Evolutionary conservation across 2,329 filamentous ascomycete species (phyloP).

Genomic region (Oidium heveae): DNA sequence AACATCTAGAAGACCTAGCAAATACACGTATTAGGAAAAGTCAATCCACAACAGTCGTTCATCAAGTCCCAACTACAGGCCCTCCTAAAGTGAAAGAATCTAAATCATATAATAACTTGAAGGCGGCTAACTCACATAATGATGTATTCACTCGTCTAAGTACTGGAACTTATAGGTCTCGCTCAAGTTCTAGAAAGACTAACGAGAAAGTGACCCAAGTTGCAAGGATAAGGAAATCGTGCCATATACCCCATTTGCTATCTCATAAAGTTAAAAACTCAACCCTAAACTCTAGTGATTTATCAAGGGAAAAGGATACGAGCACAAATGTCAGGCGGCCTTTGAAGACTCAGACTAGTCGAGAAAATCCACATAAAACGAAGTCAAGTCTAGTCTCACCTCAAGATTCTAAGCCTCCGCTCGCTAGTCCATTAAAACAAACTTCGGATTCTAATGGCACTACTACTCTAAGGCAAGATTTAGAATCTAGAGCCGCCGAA

Average conservation of each 20-base stretch:
- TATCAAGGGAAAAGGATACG: neutral
- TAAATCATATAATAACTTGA: neutral
- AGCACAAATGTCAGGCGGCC: neutral
- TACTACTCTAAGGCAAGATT: neutral
- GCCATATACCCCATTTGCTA: neutral
- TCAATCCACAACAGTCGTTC: too few species aligned
- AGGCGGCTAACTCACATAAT: neutral
- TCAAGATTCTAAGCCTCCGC: too few species aligned
- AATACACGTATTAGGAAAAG: too few species aligned
- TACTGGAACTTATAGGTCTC: neutral
- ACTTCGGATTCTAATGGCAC: neutral
- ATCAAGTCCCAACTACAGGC: too few species aligned
- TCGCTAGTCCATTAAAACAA: neutral
- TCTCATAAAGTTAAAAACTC: neutral
- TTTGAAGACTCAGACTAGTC: neutral
- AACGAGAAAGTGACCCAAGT: neutral
- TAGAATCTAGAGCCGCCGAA: neutral
- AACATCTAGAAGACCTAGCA: neutral
- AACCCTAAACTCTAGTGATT: neutral
- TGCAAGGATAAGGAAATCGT: neutral
- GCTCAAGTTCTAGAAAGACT: neutral
- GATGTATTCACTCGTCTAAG: neutral
- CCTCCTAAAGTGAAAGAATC: neutral
- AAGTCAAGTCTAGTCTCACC: too few species aligned
- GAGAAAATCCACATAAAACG: too few species aligned